Base-by-base conservation (phyloP, 2,329 filamentous ascomycete genomes). In the Tolypocladium guangdongense region DNA sequence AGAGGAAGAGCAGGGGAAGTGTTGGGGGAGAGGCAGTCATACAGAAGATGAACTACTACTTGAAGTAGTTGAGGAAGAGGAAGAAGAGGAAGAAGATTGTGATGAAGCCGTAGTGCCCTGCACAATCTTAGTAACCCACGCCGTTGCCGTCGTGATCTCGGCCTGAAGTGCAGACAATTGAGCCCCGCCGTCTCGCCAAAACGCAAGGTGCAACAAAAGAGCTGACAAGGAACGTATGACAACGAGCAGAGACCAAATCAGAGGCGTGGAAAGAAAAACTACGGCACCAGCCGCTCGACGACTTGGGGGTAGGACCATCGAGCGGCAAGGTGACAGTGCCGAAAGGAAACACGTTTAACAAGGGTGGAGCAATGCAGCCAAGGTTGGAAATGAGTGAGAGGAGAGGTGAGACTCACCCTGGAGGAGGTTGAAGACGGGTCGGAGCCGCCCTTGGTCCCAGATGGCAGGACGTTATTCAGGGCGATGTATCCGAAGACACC, bases 401-500 rank as follows among this genome's bases (percentile, higher is more conserved):
- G 35, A 47, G n/a, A 12, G 22, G 51, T 27, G 18, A 39, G 50
- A 67, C 66, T 67, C 59, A 68, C 65, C 55, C 59, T 54, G 5
- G 58, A 49, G 8, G 58, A 49, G 8, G 59, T 60, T 12, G 54
- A 20, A 32, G 65, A 56, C 33, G 63, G 57, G 45, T 53, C 46
- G 12, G 55, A 54, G 45, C 55, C 57, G 49, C 65, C 64, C 47
- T 59, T 57, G 18, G 84, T 88, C 39, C 85, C 84, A 6, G 80
- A 79, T 3, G 84, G 78, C 16, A 59, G 20, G 4, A 70, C 54
- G 33, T 70, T 72, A 52, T 64, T 66, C 16, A 87, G 67, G 27
- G 73, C 62, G 52, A 91, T 75, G 65, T 92, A 92, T 50, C 82
- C 85, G 62, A 73, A 92, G 4, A 83, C 62, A 48, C 72, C 74